These are phyloP conservation scores for Lolium rigidum DNA, from an alignment of 176 grass and related monocot genomes.

Conservation along the genomic window DNA sequence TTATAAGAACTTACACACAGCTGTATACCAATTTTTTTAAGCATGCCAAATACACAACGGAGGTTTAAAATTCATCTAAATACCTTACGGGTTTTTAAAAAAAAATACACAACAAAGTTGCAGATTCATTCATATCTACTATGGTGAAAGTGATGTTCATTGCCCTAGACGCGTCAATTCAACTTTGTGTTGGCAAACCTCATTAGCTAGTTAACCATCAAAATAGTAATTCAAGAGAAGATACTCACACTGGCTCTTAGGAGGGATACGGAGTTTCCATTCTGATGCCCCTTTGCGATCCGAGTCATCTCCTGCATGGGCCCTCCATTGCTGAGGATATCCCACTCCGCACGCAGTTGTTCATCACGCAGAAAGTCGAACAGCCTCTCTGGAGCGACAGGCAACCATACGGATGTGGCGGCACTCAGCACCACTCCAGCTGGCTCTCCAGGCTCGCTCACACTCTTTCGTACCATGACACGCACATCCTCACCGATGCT, in stretches of 20 bases:
- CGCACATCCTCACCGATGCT: slow-evolving; percentile 69
- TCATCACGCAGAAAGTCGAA: slow-evolving; percentile 85
- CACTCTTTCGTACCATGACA: slow-evolving; percentile 73
- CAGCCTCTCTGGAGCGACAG: slow-evolving; percentile 56
- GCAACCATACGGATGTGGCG: slow-evolving; percentile 87
- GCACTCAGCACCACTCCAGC: slow-evolving; percentile 81
- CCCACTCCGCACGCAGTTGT: slow-evolving; percentile 77
- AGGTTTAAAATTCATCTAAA: no score
- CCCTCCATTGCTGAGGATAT: slow-evolving; percentile 87
- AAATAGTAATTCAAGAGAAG: background rate
- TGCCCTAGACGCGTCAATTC: background rate
- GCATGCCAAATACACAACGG: no score
- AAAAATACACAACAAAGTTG: background rate
- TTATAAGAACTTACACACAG: background rate
- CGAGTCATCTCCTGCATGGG: slow-evolving; percentile 96
- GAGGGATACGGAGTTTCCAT: slow-evolving; percentile 89
- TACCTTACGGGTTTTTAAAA: no score
- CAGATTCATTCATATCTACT: background rate
- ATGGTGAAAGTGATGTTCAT: slow-evolving; percentile 5
- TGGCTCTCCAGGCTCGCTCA: slow-evolving; percentile 80
- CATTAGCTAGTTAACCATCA: background rate
- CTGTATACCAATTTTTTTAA: background rate
- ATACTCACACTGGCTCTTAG: slow-evolving; percentile 84
- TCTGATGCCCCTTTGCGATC: slow-evolving; percentile 84
- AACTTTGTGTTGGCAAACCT: background rate